Evolutionary conservation across 352 stramenopile species (phyloP).

Genomic region (Phytophthora syringae): DNA sequence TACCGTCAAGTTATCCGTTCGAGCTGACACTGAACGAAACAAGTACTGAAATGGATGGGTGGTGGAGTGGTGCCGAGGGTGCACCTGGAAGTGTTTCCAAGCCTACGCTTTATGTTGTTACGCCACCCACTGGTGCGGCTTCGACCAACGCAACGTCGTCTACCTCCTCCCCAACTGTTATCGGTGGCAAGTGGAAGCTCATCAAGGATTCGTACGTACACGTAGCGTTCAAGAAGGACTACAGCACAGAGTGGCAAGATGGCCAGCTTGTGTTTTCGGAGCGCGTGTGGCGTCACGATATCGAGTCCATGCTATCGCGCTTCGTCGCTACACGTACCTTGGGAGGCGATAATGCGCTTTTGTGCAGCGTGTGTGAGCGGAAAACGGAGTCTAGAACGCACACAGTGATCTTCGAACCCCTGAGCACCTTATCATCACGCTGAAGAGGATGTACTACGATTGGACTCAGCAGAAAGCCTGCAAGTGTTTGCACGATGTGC

Average conservation of each 20-base stretch:
- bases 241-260: constrained; percentile 87
- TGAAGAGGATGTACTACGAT: constrained; percentile 93
- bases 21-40: constrained; percentile 62
- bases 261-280: constrained; percentile 81
- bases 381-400: constrained; percentile 87
- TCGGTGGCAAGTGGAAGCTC: constrained; percentile 70
- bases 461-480: constrained; percentile 88
- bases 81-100: constrained; percentile 21
- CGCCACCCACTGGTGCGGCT: constrained; percentile 15
- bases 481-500: constrained; percentile 88
- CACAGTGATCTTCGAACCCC: constrained; percentile 85
- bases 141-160: constrained; percentile 10
- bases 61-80: constrained; percentile 73
- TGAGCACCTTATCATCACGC: constrained; percentile 84
- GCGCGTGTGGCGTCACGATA: constrained; percentile 83
- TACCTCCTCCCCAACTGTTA: constrained; percentile 19
- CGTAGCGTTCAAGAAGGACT: constrained; percentile 91
- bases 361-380: constrained; percentile 67
- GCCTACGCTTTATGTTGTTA: constrained; percentile 23
- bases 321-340: constrained; percentile 84
- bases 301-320: constrained; percentile 82
- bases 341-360: constrained; percentile 81
- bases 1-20: constrained; percentile 73
- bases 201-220: constrained; percentile 88
- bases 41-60: constrained; percentile 68